Conservation (phyloP, 306 rosid genomes). For the Carpinus viminea region DNA sequence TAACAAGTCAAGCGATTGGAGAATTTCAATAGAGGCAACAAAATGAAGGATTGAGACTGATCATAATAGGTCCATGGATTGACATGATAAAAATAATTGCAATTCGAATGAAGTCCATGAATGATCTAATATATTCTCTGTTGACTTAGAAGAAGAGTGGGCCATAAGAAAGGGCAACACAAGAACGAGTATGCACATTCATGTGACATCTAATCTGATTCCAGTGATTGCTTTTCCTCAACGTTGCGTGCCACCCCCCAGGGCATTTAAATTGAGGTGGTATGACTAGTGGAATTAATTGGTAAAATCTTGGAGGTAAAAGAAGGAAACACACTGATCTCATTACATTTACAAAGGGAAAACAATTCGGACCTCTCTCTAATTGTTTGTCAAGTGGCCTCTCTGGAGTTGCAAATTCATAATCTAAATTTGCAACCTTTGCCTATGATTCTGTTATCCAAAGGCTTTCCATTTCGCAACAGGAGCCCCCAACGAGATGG, state of each 20-base stretch:
- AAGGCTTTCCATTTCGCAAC: neutral
- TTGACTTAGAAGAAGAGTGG: neutral
- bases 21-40: neutral
- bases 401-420: neutral
- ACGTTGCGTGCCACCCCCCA: neutral
- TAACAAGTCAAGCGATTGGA: neutral
- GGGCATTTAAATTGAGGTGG: neutral
- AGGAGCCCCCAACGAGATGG: neutral
- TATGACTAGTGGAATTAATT: neutral
- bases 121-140: neutral
- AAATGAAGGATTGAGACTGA: neutral
- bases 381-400: neutral
- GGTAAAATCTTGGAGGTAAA: neutral
- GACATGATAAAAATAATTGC: neutral
- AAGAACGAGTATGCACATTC: neutral
- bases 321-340: neutral
- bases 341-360: neutral
- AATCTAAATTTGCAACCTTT: neutral
- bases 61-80: neutral
- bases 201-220: neutral
- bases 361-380: neutral
- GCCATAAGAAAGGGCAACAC: neutral
- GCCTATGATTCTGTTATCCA: neutral
- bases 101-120: neutral
- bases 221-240: neutral